Percentiles rank a stretch among this genome's conserved stretches.
phyloP scores from a whole-genome alignment of 2,329 filamentous ascomycete genomes.

The Neonectria magnoliae region DNA sequence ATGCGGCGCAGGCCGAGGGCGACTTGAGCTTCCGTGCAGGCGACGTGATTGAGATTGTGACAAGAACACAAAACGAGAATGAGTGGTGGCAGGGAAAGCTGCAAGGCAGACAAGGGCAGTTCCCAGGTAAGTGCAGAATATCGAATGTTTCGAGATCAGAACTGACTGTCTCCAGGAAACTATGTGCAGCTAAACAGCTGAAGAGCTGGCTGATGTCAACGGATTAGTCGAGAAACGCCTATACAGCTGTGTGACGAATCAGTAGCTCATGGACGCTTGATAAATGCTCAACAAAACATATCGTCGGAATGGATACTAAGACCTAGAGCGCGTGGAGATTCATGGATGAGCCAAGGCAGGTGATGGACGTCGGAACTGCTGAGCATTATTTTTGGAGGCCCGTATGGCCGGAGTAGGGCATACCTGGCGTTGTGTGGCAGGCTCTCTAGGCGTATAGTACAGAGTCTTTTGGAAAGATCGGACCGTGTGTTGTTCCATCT shows the following conservation, averaged over 20 bases:
- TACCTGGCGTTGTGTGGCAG: constrained; percentile 19
- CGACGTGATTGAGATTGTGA: constrained; percentile 89
- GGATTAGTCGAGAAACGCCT: constrained; percentile 10
- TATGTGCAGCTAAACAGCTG: constrained; percentile 56
- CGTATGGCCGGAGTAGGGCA: constrained; percentile 13
- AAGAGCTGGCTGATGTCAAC: constrained; percentile 5
- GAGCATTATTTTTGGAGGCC: constrained; percentile 17
- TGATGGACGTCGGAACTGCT: constrained; percentile 5
- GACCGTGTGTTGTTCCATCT: not conserved
- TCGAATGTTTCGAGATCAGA: not conserved
- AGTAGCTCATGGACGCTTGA: constrained; percentile 23
- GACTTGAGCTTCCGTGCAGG: constrained; percentile 91
- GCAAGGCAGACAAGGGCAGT: constrained; percentile 85
- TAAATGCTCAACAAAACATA: constrained; percentile 21
- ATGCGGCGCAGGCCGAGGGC: constrained; percentile 92
- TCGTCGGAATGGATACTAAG: constrained; percentile 3
- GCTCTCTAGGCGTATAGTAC: constrained; percentile 15
- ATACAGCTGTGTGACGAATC: constrained; percentile 24
- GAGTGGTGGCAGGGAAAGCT: constrained; percentile 96
- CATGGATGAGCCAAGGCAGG: not conserved
- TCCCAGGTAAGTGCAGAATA: constrained; percentile 76
- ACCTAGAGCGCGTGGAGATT: constrained; percentile 1
- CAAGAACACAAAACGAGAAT: constrained; percentile 87
- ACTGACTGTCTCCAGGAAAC: constrained; percentile 55
- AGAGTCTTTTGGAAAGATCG: constrained; percentile 20